Percentiles rank a stretch among this genome's conserved stretches.
phyloP scores from a whole-genome alignment of 169 alveolate genomes.

The Plasmodium blacklocki region DNA sequence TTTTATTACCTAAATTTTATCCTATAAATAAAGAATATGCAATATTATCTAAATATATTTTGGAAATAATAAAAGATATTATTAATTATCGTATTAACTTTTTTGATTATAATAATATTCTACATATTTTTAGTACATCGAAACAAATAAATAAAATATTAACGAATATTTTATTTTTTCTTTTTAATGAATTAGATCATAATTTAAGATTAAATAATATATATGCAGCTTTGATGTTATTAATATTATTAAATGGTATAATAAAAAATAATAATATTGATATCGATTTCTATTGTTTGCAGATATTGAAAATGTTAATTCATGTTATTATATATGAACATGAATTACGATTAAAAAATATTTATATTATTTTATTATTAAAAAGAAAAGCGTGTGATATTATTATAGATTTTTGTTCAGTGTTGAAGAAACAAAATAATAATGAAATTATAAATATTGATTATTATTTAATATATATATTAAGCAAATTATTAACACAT shows the following conservation, averaged over 20 bases:
- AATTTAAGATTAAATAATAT: constrained; percentile 52
- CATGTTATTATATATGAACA: constrained; percentile 74
- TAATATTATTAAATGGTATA: constrained; percentile 56
- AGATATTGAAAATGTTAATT: constrained; percentile 63
- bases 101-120: constrained; percentile 65
- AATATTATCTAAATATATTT: constrained; percentile 38
- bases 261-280: constrained; percentile 50
- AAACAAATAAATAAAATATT: constrained; percentile 55
- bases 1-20: constrained; percentile 49
- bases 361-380: constrained; percentile 57
- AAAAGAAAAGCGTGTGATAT: constrained; percentile 75
- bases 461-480: constrained; percentile 54
- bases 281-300: constrained; percentile 63
- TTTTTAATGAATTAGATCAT: constrained; percentile 72
- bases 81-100: constrained; percentile 55
- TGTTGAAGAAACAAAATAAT: constrained; percentile 34
- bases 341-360: constrained; percentile 67
- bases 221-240: constrained; percentile 59
- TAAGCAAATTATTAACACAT: constrained; percentile 70
- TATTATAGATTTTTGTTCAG: constrained; percentile 38
- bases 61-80: constrained; percentile 72
- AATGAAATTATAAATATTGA: constrained; percentile 74
- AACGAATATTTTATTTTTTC: constrained; percentile 54
- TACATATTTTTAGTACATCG: constrained; percentile 62
- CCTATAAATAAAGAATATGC: constrained; percentile 69